Conservation (phyloP, 768 basidiomycete species). For the Leccinum boreale region DNA sequence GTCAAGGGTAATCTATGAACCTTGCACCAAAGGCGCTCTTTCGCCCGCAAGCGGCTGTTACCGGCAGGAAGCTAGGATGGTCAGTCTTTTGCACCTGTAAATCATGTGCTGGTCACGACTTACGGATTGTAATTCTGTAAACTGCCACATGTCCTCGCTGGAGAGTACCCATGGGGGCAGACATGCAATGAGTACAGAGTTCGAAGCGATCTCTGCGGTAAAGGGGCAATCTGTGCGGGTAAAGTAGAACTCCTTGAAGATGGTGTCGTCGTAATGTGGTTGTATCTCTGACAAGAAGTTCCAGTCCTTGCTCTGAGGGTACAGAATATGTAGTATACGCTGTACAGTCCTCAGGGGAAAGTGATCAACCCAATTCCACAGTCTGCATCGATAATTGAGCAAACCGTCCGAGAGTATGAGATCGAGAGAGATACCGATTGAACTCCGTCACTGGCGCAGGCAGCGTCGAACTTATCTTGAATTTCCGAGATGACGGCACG, state of each 20-base stretch:
- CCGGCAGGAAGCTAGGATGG: conserved; percentile 24
- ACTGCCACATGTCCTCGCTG: conserved; percentile 50
- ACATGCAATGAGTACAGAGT: conserved; percentile 49
- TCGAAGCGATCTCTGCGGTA: conserved; percentile 27
- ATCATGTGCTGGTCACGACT: conserved; percentile 2
- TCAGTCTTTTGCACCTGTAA: background rate
- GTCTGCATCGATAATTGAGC: conserved; percentile 12
- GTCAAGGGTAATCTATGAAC: conserved; percentile 27
- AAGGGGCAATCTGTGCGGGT: conserved; percentile 20
- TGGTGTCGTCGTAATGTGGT: conserved; percentile 35
- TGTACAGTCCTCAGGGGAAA: conserved; percentile 33
- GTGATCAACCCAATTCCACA: conserved; percentile 32
- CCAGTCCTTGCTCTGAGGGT: conserved; percentile 43
- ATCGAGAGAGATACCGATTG: conserved; percentile 22
- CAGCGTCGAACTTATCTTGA: conserved; percentile 22
- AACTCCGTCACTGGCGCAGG: conserved; percentile 33
- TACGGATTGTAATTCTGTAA: conserved; percentile 39
- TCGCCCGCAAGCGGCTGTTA: conserved; percentile 43
- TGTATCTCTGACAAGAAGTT: conserved; percentile 36
- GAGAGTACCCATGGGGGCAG: conserved; percentile 62
- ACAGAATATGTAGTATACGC: conserved; percentile 42
- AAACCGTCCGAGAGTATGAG: background rate
- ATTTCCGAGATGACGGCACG: conserved; percentile 31
- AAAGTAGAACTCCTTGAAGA: conserved; percentile 49
- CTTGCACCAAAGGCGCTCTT: conserved; percentile 61